Evolutionary conservation across 441 rosid species (phyloP), one percentile per base, ranked within the genome.

Genomic region (Eugenia klotzschiana): DNA sequence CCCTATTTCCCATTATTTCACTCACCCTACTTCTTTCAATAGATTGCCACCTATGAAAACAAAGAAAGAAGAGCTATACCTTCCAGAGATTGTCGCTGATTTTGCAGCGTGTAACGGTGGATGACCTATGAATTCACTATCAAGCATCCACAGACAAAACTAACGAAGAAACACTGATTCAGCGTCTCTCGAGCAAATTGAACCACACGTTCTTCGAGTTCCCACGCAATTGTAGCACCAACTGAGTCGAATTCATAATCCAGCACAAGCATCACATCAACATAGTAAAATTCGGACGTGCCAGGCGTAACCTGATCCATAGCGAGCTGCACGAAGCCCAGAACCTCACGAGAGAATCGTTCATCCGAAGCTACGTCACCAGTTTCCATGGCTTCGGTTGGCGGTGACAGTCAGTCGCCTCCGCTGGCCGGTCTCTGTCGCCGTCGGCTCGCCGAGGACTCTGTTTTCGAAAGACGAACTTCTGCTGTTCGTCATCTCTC

Each of bases 371-470:
- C 64, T 6, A 26, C 4, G 20, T 0, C 8, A 13, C 33, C 33
- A 3, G 18, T 13, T 56, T 26, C 33, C 18, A 56, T 0, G 64
- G 33, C 18, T 3, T 25, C 16, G 4, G 29, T 51, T 1, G 22
- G 53, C 20, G 53, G 53, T 16, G 53, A 5, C 6, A 51, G 53
- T 16, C 53, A 18, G 20, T 50, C 18, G 18, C 52, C 52, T 50
- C 14, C 16, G 1, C 60, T 55, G 6, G 29, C 0, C 0, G 3
- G 16, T 51, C 60, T 13, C 64, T 2, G 2, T 6, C 5, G 2
- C 20, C 64, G 8, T 26, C 9, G 2, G 33, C 23, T 56, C 4
- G 37, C 69, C 5, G 10, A 5, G 69, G 5, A 49, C 51, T 49
- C 53, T 51, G 53, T 51, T 51, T 51, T 7, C 18, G 53, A 22